Evolutionary conservation across 805 yeast genomes (phyloP), one percentile per base, ranked within the genome.

Genomic region (Kodamaea laetipori): DNA sequence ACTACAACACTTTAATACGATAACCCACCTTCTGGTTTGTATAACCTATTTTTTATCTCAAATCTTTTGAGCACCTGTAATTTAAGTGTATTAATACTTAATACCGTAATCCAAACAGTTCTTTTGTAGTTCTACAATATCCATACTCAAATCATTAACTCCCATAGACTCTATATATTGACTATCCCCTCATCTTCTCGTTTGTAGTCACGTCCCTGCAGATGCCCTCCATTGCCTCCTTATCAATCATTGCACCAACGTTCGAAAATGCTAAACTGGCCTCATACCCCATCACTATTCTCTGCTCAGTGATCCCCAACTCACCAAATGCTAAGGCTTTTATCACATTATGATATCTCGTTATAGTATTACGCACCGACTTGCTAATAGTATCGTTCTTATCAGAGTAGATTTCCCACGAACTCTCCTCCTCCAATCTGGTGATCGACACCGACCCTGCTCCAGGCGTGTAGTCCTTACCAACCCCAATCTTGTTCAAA

Each of bases 371-470:
- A 51, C 92, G 78, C 12, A 80, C 73, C 12, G 77, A 70, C 21
- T 73, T 65, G 4, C 86, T 69, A 15, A 94, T 82, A n/a, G 64
- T 56, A 50, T 89, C 96, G 60, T 94, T 95, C 46, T 78, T 77
- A 64, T 95, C 98, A 41, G 92, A 82, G 67, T 94, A 94, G 31
- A 94, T 92, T 60, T 90, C 96, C 94, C 95, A 84, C 1, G 97
- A 85, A 21, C 95, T 84, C 57, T 90, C 97, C 62, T 87, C 94
- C 60, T 90, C 97, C 37, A 94, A 68, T 53, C 96, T 76, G 9
- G 97, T 90, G 41, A 92, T 86, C 2, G 87, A 73, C 6, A 80
- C 80, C 8, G 83, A 71, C 0, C 80, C 85, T 42, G 73, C 70
- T 7, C 86, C 86, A 4, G 81, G 77, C 4, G 67, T 66, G 53